phyloP scores from a whole-genome alignment of 2,329 filamentous ascomycete genomes.

The Byssothecium circinans region DNA sequence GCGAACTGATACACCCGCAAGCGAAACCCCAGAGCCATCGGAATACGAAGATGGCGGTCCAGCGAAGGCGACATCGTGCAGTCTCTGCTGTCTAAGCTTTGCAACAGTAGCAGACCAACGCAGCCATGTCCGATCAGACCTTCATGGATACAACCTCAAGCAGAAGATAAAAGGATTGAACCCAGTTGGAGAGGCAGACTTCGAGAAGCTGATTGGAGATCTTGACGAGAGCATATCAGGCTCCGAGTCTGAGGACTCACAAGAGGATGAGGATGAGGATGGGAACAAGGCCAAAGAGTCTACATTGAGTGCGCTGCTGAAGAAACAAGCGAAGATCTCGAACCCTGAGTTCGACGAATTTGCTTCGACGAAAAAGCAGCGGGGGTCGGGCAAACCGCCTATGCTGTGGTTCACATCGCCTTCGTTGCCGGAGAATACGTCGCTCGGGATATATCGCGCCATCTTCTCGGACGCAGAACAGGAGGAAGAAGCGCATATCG shows the following conservation, averaged over 20 bases:
- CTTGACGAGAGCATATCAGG: slow-evolving; percentile 92
- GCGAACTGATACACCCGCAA: slow-evolving; percentile 7
- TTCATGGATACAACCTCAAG: slow-evolving; percentile 94
- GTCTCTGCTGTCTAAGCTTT: slow-evolving; percentile 75
- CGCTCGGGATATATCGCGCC: slow-evolving; percentile 81
- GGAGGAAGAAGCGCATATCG: slow-evolving; percentile 61
- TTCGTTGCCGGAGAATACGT: slow-evolving; percentile 72
- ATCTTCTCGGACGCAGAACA: slow-evolving; percentile 76
- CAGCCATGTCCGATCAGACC: slow-evolving; percentile 82
- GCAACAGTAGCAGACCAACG: slow-evolving; percentile 76
- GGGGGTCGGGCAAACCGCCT: slow-evolving; percentile 67
- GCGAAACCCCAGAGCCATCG: slow-evolving; percentile 40
- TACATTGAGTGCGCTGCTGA: slow-evolving; percentile 74
- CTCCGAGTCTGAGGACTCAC: slow-evolving; percentile 71
- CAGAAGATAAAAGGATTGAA: slow-evolving; percentile 76
- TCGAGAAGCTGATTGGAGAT: slow-evolving; percentile 81
- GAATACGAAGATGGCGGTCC: slow-evolving; percentile 45
- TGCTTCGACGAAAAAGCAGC: slow-evolving; percentile 53
- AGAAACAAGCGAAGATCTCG: slow-evolving; percentile 76
- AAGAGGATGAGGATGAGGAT: slow-evolving; percentile 65
- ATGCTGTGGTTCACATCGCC: slow-evolving; percentile 84
- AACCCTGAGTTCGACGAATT: slow-evolving; percentile 56
- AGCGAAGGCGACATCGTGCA: slow-evolving; percentile 71
- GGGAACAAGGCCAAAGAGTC: slow-evolving; percentile 62
- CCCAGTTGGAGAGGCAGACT: slow-evolving; percentile 77